phyloP scores from a whole-genome alignment of 2,329 filamentous ascomycete species.

The Cyclaneusma minus region DNA sequence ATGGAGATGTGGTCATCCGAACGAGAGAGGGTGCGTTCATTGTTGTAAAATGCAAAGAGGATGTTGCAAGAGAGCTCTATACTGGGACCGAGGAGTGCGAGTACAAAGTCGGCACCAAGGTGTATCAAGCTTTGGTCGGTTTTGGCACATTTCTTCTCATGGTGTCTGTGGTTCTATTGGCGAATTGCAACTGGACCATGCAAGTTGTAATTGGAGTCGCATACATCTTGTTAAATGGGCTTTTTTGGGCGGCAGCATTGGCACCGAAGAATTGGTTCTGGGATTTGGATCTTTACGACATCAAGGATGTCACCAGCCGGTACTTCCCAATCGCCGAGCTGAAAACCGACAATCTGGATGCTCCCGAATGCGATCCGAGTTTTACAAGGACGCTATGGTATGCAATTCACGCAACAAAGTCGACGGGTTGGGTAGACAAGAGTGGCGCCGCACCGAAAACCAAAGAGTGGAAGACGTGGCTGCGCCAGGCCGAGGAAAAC shows the following conservation, averaged over 20 bases:
- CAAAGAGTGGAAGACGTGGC: slow-evolving; percentile 35
- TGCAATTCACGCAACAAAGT: slow-evolving; percentile 36
- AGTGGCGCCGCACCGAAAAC: slow-evolving; percentile 36
- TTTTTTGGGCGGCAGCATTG: slow-evolving; percentile 32
- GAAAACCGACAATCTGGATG: slow-evolving; percentile 16
- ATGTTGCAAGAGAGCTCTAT: slow-evolving; percentile 42
- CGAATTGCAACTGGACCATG: slow-evolving; percentile 43
- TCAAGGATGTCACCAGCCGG: slow-evolving; percentile 23
- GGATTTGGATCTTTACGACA: slow-evolving; percentile 38
- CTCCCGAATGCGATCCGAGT: slow-evolving; percentile 25
- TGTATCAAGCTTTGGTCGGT: slow-evolving; percentile 37
- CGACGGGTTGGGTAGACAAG: slow-evolving; percentile 34
- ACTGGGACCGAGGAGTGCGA: slow-evolving; percentile 38
- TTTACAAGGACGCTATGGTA: slow-evolving; percentile 44
- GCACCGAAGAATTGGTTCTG: slow-evolving; percentile 31
- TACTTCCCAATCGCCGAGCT: slow-evolving; percentile 23
- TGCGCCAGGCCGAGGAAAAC: slow-evolving; percentile 29
- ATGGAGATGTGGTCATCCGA: slow-evolving; percentile 37
- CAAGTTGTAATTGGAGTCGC: slow-evolving; percentile 41
- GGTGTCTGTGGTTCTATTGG: slow-evolving; percentile 42
- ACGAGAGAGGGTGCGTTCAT: slow-evolving; percentile 40
- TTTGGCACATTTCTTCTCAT: slow-evolving; percentile 44
- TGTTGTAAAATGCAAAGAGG: slow-evolving; percentile 36
- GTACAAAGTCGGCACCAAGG: slow-evolving; percentile 1
- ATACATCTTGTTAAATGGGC: slow-evolving; percentile 43